Evolutionary conservation across 169 alveolate species (phyloP).

Genomic region (Theileria annulata): DNA sequence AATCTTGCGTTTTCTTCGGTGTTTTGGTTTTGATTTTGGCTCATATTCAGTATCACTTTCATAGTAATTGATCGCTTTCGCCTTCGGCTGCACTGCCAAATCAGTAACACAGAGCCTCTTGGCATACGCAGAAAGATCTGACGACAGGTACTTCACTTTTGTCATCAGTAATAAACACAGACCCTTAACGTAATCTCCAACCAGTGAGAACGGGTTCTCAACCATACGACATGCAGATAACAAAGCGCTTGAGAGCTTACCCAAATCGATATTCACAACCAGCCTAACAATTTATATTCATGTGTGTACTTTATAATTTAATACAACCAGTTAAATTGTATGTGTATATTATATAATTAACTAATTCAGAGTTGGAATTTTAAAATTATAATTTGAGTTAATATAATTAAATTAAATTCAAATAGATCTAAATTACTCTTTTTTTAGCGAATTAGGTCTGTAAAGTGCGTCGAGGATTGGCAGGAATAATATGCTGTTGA

Average conservation of each 20-base stretch:
- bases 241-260: slow-evolving; percentile 42
- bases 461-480: slow-evolving; percentile 60
- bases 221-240: slow-evolving; percentile 25
- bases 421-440: slow-evolving; percentile 25
- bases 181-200: slow-evolving; percentile 58
- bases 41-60: slow-evolving; percentile 50
- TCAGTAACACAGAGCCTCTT: slow-evolving; percentile 13
- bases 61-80: slow-evolving; percentile 25
- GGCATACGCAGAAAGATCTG: slow-evolving; percentile 3
- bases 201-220: slow-evolving; percentile 51
- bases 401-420: no score
- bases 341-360: no score
- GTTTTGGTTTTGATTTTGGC: slow-evolving; percentile 8
- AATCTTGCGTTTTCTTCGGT: slow-evolving; percentile 18
- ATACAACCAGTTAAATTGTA: no score
- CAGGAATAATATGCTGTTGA: slow-evolving; percentile 35
- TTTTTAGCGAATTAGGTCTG: slow-evolving; percentile 37
- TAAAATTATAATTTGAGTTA: no score
- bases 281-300: slow-evolving; percentile 19
- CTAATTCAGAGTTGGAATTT: no score
- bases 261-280: slow-evolving; percentile 23
- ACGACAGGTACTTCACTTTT: slow-evolving; percentile 21
- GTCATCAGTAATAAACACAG: slow-evolving; percentile 44
- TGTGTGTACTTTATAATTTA: no score
- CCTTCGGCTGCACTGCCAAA: slow-evolving; percentile 10